These are phyloP conservation scores for Phylloporus rhodoxanthus DNA, from an alignment of 768 basidiomycete genomes.

Conservation along the genomic window DNA sequence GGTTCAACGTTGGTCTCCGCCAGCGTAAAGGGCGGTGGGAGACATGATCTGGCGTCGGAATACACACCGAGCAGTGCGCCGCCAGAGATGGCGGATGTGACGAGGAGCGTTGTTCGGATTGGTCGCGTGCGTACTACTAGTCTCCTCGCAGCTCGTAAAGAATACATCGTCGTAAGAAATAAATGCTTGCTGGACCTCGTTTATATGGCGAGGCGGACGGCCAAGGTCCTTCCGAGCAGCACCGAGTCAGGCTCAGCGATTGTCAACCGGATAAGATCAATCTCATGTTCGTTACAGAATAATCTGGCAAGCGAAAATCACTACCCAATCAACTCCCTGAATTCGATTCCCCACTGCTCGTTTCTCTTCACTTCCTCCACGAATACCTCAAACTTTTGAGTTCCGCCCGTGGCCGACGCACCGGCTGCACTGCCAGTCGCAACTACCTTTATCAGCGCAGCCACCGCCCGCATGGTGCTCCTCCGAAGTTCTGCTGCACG, in stretches of 20 bases:
- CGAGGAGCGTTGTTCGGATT: constrained; percentile 12
- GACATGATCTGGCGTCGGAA: constrained; percentile 24
- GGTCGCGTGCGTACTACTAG: constrained; percentile 3
- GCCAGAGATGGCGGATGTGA: constrained; percentile 16
- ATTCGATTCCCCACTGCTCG: constrained; percentile 61
- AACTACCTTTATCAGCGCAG: constrained; percentile 72
- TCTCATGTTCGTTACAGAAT: not conserved
- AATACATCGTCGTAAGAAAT: constrained; percentile 1
- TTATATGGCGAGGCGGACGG: no score
- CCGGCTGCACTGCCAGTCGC: constrained; percentile 51
- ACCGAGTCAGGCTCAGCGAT: no score
- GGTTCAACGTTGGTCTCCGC: not conserved
- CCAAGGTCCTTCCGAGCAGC: not conserved
- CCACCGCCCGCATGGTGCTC: constrained; percentile 83
- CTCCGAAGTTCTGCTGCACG: constrained; percentile 86
- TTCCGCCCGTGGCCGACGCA: constrained; percentile 19
- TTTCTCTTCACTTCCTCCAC: constrained; percentile 69
- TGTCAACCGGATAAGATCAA: not conserved
- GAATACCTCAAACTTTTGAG: constrained; percentile 65
- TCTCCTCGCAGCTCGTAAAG: constrained; percentile 10
- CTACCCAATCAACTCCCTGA: constrained; percentile 34
- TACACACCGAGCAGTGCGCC: constrained; percentile 18
- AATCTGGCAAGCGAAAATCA: constrained; percentile 1
- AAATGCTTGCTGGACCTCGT: not conserved
- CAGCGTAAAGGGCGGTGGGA: constrained; percentile 17